These are phyloP conservation scores for Daldinia caldariorum DNA, from an alignment of 495 filamentous ascomycete species.

Conservation along the genomic window DNA sequence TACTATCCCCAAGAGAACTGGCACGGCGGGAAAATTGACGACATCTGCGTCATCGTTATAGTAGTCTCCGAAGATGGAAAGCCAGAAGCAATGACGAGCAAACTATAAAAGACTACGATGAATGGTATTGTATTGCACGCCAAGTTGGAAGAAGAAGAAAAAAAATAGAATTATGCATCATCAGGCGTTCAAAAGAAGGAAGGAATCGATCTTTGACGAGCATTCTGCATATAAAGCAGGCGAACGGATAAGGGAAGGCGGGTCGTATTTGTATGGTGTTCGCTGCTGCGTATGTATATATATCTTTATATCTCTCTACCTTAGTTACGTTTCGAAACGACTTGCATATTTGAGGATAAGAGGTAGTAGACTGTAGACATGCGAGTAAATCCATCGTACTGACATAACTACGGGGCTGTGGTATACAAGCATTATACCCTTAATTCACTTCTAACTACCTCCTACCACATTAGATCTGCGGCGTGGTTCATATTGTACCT, in stretches of 20 bases:
- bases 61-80: conserved; percentile 68
- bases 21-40: conserved; percentile 89
- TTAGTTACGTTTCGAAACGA: background rate
- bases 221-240: conserved; percentile 13
- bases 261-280: background rate
- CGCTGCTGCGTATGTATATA: conserved; percentile 10
- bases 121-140: background rate
- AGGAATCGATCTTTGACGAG: conserved; percentile 18
- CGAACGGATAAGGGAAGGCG: background rate
- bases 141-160: conserved; percentile 3
- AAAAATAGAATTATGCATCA: conserved; percentile 30
- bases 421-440: too few relatives aligned
- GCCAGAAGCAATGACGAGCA: conserved; percentile 49
- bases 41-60: conserved; percentile 83
- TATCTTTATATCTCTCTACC: conserved; percentile 25
- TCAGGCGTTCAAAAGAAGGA: conserved; percentile 35
- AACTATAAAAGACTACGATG: conserved; percentile 44
- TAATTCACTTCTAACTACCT: too few relatives aligned
- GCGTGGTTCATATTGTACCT: background rate
- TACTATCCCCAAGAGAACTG: conserved; percentile 84
- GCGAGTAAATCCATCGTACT: conserved; percentile 9
- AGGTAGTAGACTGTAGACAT: conserved; percentile 3
- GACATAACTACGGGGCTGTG: background rate
- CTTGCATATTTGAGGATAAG: conserved; percentile 8
- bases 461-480: too few relatives aligned